phyloP scores from a whole-genome alignment of 1,284 basidiomycete species.

The Ustilago bromivora region DNA sequence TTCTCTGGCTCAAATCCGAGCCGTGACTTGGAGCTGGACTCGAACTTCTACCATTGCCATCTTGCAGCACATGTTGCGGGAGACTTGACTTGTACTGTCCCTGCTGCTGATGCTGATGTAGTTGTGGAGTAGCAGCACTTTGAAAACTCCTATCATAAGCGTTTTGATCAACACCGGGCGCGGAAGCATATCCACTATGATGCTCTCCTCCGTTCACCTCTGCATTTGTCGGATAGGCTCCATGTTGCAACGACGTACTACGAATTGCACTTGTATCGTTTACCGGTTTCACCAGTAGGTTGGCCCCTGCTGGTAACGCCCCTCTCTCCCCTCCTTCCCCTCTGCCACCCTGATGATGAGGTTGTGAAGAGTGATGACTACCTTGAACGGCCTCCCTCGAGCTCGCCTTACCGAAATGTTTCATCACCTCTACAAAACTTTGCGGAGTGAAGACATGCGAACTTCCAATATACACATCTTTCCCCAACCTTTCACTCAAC shows the following conservation, averaged over 20 bases:
- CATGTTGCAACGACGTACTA: constrained; percentile 26
- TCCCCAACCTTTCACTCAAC: constrained; percentile 79
- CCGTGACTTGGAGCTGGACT: constrained; percentile 39
- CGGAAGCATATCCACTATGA: background rate
- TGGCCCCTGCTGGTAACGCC: constrained; percentile 39
- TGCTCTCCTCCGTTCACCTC: background rate
- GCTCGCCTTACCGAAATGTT: constrained; percentile 70
- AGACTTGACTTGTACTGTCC: background rate
- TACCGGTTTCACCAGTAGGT: constrained; percentile 33
- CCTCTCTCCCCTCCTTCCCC: background rate
- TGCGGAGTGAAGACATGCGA: constrained; percentile 88
- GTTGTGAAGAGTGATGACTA: constrained; percentile 8
- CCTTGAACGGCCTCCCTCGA: constrained; percentile 26
- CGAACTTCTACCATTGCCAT: background rate
- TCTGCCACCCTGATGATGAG: constrained; percentile 1
- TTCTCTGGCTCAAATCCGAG: constrained; percentile 23
- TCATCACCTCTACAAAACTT: constrained; percentile 85
- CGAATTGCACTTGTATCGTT: constrained; percentile 57
- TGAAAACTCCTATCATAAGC: constrained; percentile 32
- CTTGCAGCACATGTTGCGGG: background rate
- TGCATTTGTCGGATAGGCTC: constrained; percentile 9
- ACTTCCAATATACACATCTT: constrained; percentile 93
- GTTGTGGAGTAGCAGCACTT: no score
- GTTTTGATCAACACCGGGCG: constrained; percentile 7
- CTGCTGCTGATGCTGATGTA: no score